Conservation (phyloP, 306 rosid genomes). For the Vachellia pachyceras region DNA sequence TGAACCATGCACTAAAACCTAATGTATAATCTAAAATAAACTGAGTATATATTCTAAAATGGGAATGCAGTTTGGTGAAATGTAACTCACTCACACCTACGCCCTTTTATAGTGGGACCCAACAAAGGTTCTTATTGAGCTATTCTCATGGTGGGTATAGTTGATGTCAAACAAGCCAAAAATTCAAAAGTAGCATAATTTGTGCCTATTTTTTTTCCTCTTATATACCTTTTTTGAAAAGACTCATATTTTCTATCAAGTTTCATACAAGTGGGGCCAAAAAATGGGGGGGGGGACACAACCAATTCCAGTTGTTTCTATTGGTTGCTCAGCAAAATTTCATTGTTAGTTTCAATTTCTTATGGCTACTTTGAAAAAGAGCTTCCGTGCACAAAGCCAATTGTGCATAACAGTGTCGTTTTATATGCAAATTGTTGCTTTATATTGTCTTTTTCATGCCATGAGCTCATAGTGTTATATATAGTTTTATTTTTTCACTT, state of each 20-base stretch:
- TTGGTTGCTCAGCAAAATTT: background rate
- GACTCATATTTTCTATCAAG: background rate
- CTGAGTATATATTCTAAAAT: background rate
- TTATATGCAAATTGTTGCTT: background rate
- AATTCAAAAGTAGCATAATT: constrained; percentile 25
- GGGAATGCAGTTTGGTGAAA: background rate
- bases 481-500: too few relatives aligned
- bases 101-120: constrained; percentile 22
- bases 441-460: background rate
- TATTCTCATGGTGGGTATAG: background rate
- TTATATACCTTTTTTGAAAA: background rate
- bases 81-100: background rate
- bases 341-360: background rate
- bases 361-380: background rate
- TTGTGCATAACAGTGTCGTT: background rate
- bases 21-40: background rate
- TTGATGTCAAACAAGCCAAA: background rate
- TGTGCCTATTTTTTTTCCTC: constrained; percentile 8
- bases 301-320: background rate
- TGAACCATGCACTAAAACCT: background rate
- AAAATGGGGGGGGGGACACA: background rate
- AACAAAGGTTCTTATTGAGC: background rate
- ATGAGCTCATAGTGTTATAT: constrained; percentile 1
- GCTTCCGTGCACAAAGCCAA: background rate
- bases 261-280: background rate